Evolutionary conservation across 768 basidiomycete species (phyloP), one percentile per base, ranked within the genome.

Genomic region (Leucosporidium yakuticum): DNA sequence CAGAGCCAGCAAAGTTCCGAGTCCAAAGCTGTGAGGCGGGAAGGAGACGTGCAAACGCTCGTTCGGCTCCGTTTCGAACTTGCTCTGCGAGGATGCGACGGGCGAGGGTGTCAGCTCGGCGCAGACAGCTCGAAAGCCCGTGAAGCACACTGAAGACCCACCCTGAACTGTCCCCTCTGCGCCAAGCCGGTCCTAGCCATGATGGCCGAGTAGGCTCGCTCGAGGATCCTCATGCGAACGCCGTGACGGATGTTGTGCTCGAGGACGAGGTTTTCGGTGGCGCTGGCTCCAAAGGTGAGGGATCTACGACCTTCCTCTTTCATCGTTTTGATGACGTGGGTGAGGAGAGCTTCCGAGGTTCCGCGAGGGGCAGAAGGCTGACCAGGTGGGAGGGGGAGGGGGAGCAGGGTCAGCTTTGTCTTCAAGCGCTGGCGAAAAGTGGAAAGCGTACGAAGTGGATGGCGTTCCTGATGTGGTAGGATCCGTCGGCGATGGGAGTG

Each of bases 381-480:
- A n/a, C n/a, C n/a, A n/a, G n/a, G n/a, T n/a, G n/a, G n/a, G n/a
- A n/a, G n/a, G n/a, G n/a, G n/a, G 20, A 7, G 23, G 32, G n/a
- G 25, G 4, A 19, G 20, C 12, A 11, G 27, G 27, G 15, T 60
- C 17, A 25, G 25, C 36, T 17, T 4, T 4, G 58, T 4, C 17
- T 1, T 27, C 31, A 29, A 19, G 15, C 20, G n/a, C n/a, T n/a
- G n/a, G 15, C 17, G 9, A 21, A n/a, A 12, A 39, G 20, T 17
- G 3, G 3, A 15, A 12, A 14, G 39, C 64, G 44, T 47, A 67
- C 63, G 54, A 73, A 73, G 29, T 64, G 63, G n/a, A 73, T 64
- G n/a, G 65, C 64, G 50, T 73, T 65, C 57, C 69, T 73, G 64
- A 73, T 69, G 27, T 61, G 59, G 31, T 72, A 72, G 4, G 62